Percentiles rank a stretch among this genome's conserved stretches.
These are phyloP conservation scores for Beauveria caledonica DNA, from an alignment of 2,329 filamentous ascomycete species.

Conservation along the genomic window DNA sequence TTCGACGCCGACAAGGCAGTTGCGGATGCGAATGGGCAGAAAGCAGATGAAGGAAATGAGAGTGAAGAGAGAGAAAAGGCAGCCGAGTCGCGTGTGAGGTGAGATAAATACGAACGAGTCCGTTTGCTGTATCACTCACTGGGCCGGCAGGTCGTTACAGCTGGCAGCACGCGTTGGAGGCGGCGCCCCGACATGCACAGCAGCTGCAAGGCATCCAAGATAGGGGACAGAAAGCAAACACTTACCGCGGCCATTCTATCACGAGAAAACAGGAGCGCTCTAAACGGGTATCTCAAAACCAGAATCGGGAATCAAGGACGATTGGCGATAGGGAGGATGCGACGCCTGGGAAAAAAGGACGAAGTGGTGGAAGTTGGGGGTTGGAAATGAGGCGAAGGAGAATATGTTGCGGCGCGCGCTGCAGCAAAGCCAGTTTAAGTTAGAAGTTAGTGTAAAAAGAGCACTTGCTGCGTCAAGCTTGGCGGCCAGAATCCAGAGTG, in stretches of 20 bases:
- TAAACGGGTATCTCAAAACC: slow-evolving; percentile 4
- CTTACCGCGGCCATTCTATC: slow-evolving; percentile 38
- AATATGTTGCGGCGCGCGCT: slow-evolving; percentile 7
- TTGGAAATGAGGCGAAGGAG: slow-evolving; percentile 11
- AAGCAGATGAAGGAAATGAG: background rate
- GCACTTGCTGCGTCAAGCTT: background rate
- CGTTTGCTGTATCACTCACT: slow-evolving; percentile 9
- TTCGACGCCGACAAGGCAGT: background rate
- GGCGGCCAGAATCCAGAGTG: too few species aligned
- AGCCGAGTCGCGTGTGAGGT: background rate
- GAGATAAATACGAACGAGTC: slow-evolving; percentile 1
- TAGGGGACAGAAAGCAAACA: slow-evolving; percentile 16
- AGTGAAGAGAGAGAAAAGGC: background rate
- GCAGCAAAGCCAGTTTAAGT: background rate
- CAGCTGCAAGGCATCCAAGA: slow-evolving; percentile 11
- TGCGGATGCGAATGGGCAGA: background rate
- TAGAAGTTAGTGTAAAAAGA: background rate
- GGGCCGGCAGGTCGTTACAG: slow-evolving; percentile 9
- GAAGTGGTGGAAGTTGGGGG: slow-evolving; percentile 4
- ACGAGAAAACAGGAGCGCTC: slow-evolving; percentile 20
- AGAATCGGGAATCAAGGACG: slow-evolving; percentile 4
- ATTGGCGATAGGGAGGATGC: slow-evolving; percentile 10
- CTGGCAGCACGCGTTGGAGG: slow-evolving; percentile 9
- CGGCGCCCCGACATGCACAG: slow-evolving; percentile 1
- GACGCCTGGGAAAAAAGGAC: slow-evolving; percentile 8